Evolutionary conservation across 2,329 filamentous ascomycete species (phyloP).

Genomic region (Grosmannia clavigera): DNA sequence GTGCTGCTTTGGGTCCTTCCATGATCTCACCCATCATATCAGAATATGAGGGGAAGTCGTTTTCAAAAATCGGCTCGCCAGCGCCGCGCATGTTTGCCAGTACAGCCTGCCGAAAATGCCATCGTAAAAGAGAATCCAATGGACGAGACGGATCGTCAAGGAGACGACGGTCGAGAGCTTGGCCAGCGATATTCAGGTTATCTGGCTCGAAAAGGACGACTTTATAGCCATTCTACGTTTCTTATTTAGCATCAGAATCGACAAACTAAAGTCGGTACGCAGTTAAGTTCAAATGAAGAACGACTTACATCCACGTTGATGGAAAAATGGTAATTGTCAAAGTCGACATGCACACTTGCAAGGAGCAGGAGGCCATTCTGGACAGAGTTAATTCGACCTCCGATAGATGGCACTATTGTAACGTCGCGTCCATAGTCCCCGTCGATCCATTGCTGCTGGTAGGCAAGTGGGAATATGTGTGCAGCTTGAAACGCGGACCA

Average conservation of each 20-base stretch:
- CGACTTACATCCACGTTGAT: background rate
- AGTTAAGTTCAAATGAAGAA: no score
- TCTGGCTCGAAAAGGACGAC: background rate
- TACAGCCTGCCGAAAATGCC: background rate
- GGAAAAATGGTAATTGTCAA: background rate
- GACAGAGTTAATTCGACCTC: background rate
- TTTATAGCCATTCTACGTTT: background rate
- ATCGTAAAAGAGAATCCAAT: background rate
- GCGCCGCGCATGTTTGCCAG: background rate
- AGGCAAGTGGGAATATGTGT: background rate
- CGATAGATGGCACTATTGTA: background rate
- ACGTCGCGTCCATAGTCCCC: background rate
- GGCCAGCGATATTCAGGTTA: background rate
- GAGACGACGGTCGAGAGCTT: background rate
- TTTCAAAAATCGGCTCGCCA: background rate
- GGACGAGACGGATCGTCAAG: background rate
- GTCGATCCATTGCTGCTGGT: background rate
- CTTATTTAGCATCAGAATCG: background rate
- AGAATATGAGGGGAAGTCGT: slow-evolving; percentile 4
- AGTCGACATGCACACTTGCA: background rate
- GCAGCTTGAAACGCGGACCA: background rate
- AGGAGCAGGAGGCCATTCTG: background rate
- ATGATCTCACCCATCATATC: slow-evolving; percentile 4
- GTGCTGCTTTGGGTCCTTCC: background rate
- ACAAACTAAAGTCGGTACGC: background rate